Evolutionary conservation across 106 monocot species (phyloP), one percentile per base, ranked within the genome.

Genomic region (Ottelia alismoides): DNA sequence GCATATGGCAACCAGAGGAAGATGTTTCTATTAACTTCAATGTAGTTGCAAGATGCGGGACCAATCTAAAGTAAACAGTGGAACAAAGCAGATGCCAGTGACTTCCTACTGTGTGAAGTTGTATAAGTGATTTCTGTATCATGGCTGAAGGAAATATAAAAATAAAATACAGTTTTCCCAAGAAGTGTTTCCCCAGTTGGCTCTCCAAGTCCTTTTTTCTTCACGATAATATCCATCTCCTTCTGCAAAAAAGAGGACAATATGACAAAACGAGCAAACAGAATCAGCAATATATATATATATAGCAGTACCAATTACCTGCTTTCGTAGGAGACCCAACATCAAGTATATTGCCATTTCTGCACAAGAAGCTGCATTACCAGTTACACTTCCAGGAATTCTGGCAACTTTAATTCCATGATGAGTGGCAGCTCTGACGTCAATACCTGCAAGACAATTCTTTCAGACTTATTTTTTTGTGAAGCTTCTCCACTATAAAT

Each of bases 291-390:
- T 45, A 45, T 10, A 3, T 28, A 31, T 23, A 20, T n/a, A 11
- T 26, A 20, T 29, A 20, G 46, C 27, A 48, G 30, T 43, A 43
- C 9, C 63, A 62, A 2, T n/a, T 78, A 88, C 96, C 59, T 96
- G 88, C 57, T 82, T 96, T n/a, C 79, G 67, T 30, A 96, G 82
- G 72, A 96, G 85, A 30, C 96, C 96, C 69, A 96, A 57, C 65
- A 79, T 89, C 56, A 89, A 72, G 70, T 96, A 96, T 66, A 96
- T 82, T 51, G 81, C 88, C 89, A 89, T 76, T 85, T 96, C 96
- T 56, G 96, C 84, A 70, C 88, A 89, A 55, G 96, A 69, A 20
- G 65, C 27, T 48, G 96, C 75, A 72, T 89, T 96, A 52, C 96
- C 96, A 27, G 78, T 76, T 40, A 56, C 66, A 45, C 62, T 69